phyloP scores from a whole-genome alignment of 768 basidiomycete species.

The Mycena latifolia region DNA sequence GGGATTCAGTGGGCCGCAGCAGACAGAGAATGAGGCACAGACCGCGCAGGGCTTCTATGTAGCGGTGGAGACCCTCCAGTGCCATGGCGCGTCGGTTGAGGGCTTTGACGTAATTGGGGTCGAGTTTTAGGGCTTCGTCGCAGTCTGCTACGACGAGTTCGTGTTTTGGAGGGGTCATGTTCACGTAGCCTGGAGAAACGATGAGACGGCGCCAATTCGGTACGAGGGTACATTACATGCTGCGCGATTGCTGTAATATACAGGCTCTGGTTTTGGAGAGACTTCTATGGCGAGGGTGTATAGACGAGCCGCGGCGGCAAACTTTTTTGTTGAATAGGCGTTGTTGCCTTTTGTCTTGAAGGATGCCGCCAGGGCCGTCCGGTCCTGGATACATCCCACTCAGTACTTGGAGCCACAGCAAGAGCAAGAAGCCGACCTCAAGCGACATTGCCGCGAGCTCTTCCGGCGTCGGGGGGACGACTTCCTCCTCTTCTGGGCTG shows the following conservation, averaged over 20 bases:
- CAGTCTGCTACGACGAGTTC: slow-evolving; percentile 91
- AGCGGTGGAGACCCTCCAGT: slow-evolving; percentile 79
- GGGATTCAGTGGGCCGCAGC: not conserved
- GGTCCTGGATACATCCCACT: slow-evolving; percentile 61
- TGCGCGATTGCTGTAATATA: slow-evolving; percentile 97
- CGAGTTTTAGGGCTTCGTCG: slow-evolving; percentile 86
- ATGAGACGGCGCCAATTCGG: not conserved
- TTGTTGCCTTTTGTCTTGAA: slow-evolving; percentile 81
- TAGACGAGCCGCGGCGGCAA: slow-evolving; percentile 67
- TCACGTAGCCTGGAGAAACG: slow-evolving; percentile 80
- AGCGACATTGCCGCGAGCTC: slow-evolving; percentile 68
- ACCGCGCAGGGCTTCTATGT: slow-evolving; percentile 87
- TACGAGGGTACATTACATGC: slow-evolving; percentile 73
- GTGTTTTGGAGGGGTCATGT: slow-evolving; percentile 87
- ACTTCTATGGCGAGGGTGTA: slow-evolving; percentile 84
- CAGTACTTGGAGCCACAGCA: slow-evolving; percentile 14
- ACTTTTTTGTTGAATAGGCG: slow-evolving; percentile 75
- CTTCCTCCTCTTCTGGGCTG: slow-evolving; percentile 51
- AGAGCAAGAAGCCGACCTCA: slow-evolving; percentile 59
- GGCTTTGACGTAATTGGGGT: slow-evolving; percentile 89
- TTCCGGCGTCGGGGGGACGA: slow-evolving; percentile 56
- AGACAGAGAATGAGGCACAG: slow-evolving; percentile 36
- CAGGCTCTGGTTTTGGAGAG: slow-evolving; percentile 85
- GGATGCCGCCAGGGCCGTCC: slow-evolving; percentile 67
- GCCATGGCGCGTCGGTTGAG: slow-evolving; percentile 92